Base-by-base conservation (phyloP, 2,329 filamentous ascomycete species). In the Monosporascus sp. region DNA sequence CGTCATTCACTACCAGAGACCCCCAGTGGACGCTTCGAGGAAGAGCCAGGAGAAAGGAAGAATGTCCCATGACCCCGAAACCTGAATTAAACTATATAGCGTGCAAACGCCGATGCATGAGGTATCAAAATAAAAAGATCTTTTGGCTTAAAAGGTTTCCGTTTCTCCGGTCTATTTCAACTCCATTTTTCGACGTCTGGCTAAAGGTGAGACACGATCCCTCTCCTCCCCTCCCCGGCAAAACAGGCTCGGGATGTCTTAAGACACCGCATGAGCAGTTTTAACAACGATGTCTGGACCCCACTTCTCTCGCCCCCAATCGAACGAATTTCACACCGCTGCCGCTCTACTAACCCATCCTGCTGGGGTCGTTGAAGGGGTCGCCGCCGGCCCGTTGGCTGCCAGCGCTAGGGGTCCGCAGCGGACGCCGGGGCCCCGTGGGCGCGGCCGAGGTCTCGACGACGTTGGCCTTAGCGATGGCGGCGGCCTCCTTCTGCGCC, bases 401-500 rank as follows among this genome's bases (percentile, higher is more conserved):
- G 18, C 18, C 22, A 9, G 40, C 17, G 18, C 40, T 43, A 3
- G 22, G n/a, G 9, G 9, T 11, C 40, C 40, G 17, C 26, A 43
- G 38, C 14, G 51, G 51, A 31, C 54, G 47, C 44, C 51, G 7
- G 45, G 14, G 50, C 22, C 43, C 20, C 8, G 41, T 51, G 24
- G 41, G 26, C 37, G 43, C 20, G 18, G 43, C 22, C 24, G 18
- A 9, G 31, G 38, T 38, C 48, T 47, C 51, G 14, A 61, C 57
- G 38, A 54, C 57, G 49, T 75, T 72, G 61, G 75, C 75, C 65
- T 76, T 75, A 48, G 75, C 76, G 49, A 78, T 74, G 26, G 73
- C 74, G n/a, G 73, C 74, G 45, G 77, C 77, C 68, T 82, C 78
- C 54, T 73, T 72, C 58, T 74, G 73, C 54, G 74, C 74, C 51